Conservation (phyloP, 345 rosid species). For the Eucalyptus regnans region DNA sequence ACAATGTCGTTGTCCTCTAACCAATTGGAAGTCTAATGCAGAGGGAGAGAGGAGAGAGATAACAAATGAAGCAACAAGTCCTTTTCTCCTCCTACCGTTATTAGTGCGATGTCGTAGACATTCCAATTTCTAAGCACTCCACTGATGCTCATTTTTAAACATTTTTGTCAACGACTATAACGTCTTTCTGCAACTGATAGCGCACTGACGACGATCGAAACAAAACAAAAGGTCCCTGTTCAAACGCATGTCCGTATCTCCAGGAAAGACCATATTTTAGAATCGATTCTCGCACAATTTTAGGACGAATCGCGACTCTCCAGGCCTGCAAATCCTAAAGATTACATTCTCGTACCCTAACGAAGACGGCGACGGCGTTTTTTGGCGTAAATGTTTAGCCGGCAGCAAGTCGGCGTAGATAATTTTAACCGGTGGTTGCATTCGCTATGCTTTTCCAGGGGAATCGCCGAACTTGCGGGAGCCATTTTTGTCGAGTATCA, state of each 20-base stretch:
- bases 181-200: background rate
- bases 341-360: background rate
- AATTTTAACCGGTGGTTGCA: background rate
- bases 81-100: background rate
- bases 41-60: background rate
- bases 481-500: background rate
- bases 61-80: background rate
- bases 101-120: background rate
- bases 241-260: background rate
- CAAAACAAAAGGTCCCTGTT: background rate
- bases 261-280: background rate
- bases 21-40: background rate
- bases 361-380: background rate
- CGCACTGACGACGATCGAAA: background rate
- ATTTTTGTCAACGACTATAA: background rate
- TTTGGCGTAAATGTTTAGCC: background rate
- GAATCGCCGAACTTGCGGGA: background rate
- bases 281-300: background rate
- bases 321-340: background rate
- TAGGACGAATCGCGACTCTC: background rate
- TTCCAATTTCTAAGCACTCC: background rate
- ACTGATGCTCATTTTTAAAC: background rate
- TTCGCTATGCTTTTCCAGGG: background rate
- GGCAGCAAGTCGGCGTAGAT: background rate
- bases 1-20: background rate